Conservation (phyloP, 345 rosid species). For the Moringa oleifera region DNA sequence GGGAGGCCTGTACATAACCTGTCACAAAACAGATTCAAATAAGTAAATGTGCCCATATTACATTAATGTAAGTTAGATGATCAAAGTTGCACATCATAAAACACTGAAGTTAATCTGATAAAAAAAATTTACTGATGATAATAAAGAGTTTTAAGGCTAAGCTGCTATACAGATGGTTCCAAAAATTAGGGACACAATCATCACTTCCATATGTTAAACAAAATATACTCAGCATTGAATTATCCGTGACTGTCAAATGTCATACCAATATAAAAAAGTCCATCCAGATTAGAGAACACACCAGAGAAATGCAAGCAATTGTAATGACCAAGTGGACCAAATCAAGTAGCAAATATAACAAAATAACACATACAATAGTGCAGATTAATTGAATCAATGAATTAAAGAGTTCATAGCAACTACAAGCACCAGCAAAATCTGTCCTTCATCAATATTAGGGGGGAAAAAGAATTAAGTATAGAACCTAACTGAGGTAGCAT, state of each 20-base stretch:
- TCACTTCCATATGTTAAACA: too few species aligned
- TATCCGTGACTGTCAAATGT: too few species aligned
- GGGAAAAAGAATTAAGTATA: neutral
- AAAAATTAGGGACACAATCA: neutral
- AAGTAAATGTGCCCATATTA: neutral
- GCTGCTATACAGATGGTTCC: neutral
- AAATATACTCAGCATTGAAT: too few species aligned
- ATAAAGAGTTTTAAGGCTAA: too few species aligned
- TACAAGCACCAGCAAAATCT: too few species aligned
- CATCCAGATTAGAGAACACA: too few species aligned
- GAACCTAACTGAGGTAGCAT: slow-evolving; percentile 62
- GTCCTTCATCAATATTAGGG: neutral
- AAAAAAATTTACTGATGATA: too few species aligned
- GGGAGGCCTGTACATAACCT: slow-evolving; percentile 79
- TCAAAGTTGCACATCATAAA: neutral
- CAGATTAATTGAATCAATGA: neutral
- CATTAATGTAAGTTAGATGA: neutral
- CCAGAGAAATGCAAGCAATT: too few species aligned
- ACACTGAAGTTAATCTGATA: too few species aligned
- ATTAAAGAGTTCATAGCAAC: neutral
- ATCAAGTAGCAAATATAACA: too few species aligned
- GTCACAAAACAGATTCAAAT: slow-evolving; percentile 9
- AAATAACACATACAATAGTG: neutral
- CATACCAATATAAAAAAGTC: too few species aligned
- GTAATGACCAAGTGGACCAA: too few species aligned